Evolutionary conservation across 305 asterid species (phyloP).

Genomic region (Coffea humblotiana): DNA sequence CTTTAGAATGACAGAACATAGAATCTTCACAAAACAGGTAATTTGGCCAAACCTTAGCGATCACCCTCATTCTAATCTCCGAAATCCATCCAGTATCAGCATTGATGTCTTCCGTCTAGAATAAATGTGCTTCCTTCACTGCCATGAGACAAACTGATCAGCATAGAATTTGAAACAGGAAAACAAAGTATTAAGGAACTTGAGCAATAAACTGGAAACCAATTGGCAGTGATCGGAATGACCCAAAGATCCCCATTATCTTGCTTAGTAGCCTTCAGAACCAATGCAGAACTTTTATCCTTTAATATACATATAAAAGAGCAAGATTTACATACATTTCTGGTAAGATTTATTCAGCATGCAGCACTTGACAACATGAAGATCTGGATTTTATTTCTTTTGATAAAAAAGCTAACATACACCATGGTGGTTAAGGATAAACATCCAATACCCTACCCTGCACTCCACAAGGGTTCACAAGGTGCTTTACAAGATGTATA

Average conservation of each 20-base stretch:
- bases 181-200: not conserved
- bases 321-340: not conserved
- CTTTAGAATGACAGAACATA: not conserved
- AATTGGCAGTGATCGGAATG: not conserved
- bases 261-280: not conserved
- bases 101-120: conserved; percentile 91
- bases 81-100: conserved; percentile 86
- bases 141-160: conserved; percentile 31
- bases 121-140: conserved; percentile 71
- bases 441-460: not conserved
- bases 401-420: too few species aligned
- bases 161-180: conserved; percentile 19
- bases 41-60: conserved; percentile 52
- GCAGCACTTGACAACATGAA: not conserved
- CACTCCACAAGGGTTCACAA: not conserved
- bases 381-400: not conserved
- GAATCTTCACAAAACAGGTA: not conserved
- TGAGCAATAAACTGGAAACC: not conserved
- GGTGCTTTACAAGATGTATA: too few species aligned
- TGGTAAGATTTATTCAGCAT: not conserved
- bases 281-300: not conserved
- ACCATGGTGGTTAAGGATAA: too few species aligned
- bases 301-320: too few species aligned
- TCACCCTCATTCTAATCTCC: conserved; percentile 60
- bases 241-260: not conserved